A percentile compares a stretch with the other conserved stretches of the same genome.
Evolutionary conservation across 306 rosid genomes (phyloP).

Genomic region (Vigna trinervia): DNA sequence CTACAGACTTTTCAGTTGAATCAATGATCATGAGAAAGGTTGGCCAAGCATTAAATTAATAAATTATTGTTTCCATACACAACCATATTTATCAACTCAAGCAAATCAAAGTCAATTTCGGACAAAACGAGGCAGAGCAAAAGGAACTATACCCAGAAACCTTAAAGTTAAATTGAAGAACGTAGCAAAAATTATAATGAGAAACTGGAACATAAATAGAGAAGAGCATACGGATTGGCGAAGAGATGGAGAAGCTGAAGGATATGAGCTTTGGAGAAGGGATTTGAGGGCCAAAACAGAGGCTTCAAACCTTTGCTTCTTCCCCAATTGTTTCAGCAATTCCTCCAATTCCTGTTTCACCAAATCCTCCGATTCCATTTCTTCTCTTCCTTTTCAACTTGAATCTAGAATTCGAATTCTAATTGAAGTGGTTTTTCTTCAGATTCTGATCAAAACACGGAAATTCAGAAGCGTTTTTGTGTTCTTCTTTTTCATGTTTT

Average conservation of each 20-base stretch:
- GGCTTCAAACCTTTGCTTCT: slow-evolving; percentile 75
- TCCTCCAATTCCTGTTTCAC: slow-evolving; percentile 70
- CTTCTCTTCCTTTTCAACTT: neutral
- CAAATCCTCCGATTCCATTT: slow-evolving; percentile 62
- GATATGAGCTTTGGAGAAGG: slow-evolving; percentile 58
- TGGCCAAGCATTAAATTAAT: neutral
- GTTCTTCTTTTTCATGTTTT: neutral
- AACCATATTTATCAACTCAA: neutral
- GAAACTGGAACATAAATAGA: neutral
- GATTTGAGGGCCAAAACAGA: slow-evolving; percentile 68
- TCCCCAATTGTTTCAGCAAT: slow-evolving; percentile 72
- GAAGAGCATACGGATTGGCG: slow-evolving; percentile 62
- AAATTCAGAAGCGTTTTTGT: slow-evolving; percentile 34
- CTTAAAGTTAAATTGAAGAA: neutral
- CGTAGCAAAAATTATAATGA: neutral
- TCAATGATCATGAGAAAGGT: neutral
- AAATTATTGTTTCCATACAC: neutral
- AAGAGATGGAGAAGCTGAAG: slow-evolving; percentile 72
- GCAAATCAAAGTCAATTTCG: slow-evolving; percentile 24
- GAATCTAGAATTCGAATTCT: slow-evolving; percentile 20
- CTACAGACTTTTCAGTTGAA: slow-evolving; percentile 20
- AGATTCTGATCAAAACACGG: neutral
- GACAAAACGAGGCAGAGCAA: neutral
- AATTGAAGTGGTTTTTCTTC: neutral
- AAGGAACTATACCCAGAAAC: slow-evolving; percentile 35